Evolutionary conservation across 306 rosid species (phyloP).

Genomic region (Ziziphus jujuba): DNA sequence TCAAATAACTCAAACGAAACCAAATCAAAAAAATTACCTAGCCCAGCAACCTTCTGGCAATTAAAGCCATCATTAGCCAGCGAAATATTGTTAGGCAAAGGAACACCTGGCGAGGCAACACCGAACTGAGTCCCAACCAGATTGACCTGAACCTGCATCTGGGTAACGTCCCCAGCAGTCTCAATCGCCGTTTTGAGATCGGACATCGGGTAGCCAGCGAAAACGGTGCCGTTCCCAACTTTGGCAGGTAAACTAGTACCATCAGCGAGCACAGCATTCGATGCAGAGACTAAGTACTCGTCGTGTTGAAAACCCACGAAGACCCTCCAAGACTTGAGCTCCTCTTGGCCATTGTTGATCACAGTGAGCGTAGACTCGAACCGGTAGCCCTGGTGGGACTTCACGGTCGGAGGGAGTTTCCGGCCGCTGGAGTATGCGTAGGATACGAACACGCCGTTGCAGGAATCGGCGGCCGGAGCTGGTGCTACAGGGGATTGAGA

Average conservation of each 20-base stretch:
- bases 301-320: conserved; percentile 72
- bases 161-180: conserved; percentile 86
- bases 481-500: conserved; percentile 36
- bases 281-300: conserved; percentile 72
- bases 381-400: conserved; percentile 62
- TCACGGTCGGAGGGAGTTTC: conserved; percentile 50
- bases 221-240: conserved; percentile 75
- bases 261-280: conserved; percentile 59
- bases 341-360: conserved; percentile 76
- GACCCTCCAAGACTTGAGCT: conserved; percentile 82
- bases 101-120: conserved; percentile 61
- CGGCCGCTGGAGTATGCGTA: conserved; percentile 51
- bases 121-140: conserved; percentile 82
- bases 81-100: conserved; percentile 64
- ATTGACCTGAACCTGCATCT: conserved; percentile 72
- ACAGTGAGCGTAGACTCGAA: conserved; percentile 72
- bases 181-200: conserved; percentile 88
- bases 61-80: conserved; percentile 76
- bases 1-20: not conserved
- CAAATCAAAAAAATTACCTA: conserved; percentile 43
- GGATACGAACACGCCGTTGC: conserved; percentile 70
- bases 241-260: conserved; percentile 56
- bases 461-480: conserved; percentile 37
- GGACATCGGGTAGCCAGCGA: conserved; percentile 72
- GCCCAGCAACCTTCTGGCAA: conserved; percentile 43